A percentile compares a stretch with the other conserved stretches of the same genome.
Evolutionary conservation across 2,329 filamentous ascomycete genomes (phyloP).

Genomic region (Sporothrix sp.): DNA sequence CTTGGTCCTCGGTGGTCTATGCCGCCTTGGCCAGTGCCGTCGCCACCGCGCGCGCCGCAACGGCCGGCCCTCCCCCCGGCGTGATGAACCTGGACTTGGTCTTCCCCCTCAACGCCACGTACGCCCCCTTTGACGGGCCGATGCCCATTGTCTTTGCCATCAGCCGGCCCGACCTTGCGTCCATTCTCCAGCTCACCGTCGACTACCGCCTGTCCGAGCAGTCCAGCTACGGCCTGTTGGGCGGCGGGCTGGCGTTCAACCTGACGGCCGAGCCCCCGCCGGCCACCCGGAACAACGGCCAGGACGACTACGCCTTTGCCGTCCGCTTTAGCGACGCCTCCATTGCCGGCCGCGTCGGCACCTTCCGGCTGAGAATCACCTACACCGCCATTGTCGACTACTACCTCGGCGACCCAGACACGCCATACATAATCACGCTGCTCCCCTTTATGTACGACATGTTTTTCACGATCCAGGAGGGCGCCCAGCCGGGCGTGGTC

Average conservation of each 20-base stretch:
- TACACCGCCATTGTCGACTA: neutral
- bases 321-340: neutral
- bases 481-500: neutral
- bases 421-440: neutral
- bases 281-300: neutral
- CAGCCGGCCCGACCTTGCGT: neutral
- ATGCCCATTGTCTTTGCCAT: neutral
- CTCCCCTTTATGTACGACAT: neutral
- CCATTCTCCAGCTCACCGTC: neutral
- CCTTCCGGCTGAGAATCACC: neutral
- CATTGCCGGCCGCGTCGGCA: neutral
- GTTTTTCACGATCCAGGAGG: neutral
- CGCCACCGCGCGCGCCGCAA: neutral
- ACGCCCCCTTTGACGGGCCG: neutral
- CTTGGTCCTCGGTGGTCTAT: neutral
- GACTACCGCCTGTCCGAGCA: neutral
- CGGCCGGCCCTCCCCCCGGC: neutral
- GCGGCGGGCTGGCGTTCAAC: neutral
- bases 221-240: neutral
- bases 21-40: neutral
- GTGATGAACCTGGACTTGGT: neutral
- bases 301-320: neutral
- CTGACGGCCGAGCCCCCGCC: neutral
- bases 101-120: neutral
- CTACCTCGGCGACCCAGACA: neutral